Conservation (phyloP, 805 yeast genomes). For the Kodamaea kakaduensis region DNA sequence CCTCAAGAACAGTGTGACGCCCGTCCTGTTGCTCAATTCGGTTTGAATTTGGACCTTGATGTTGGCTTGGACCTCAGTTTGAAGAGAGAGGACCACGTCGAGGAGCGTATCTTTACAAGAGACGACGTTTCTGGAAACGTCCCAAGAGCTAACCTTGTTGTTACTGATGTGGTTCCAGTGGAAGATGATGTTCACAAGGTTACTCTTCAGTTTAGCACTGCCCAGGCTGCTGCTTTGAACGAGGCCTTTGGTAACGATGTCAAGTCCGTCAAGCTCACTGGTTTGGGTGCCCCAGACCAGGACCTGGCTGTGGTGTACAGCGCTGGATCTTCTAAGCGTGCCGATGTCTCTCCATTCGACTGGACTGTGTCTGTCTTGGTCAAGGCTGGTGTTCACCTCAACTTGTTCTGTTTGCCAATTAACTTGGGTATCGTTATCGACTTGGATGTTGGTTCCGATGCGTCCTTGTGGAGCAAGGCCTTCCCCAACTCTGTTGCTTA, state of each 20-base stretch:
- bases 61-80: slow-evolving; percentile 10
- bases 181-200: slow-evolving; percentile 18
- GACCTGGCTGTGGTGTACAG: slow-evolving; percentile 12
- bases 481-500: slow-evolving; percentile 11
- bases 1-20: slow-evolving; percentile 8
- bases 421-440: slow-evolving; percentile 16
- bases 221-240: slow-evolving; percentile 14
- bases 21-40: slow-evolving; percentile 10
- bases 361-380: slow-evolving; percentile 17
- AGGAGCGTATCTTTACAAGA: no score
- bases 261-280: slow-evolving; percentile 9
- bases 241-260: slow-evolving; percentile 9
- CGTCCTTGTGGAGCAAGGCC: slow-evolving; percentile 9
- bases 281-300: slow-evolving; percentile 12
- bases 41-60: slow-evolving; percentile 12
- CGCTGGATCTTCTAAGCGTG: slow-evolving; percentile 7
- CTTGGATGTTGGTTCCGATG: slow-evolving; percentile 9
- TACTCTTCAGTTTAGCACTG: slow-evolving; percentile 17
- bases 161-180: slow-evolving; percentile 15
- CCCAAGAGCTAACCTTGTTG: slow-evolving; percentile 17
- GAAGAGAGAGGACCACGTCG: slow-evolving; percentile 13
- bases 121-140: slow-evolving; percentile 9
- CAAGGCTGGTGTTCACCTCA: slow-evolving; percentile 12
- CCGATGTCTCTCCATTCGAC: slow-evolving; percentile 16
- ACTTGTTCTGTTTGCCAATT: slow-evolving; percentile 16